Evolutionary conservation across 2,329 filamentous ascomycete species (phyloP).

Genomic region (Ampelomyces quisqualis): DNA sequence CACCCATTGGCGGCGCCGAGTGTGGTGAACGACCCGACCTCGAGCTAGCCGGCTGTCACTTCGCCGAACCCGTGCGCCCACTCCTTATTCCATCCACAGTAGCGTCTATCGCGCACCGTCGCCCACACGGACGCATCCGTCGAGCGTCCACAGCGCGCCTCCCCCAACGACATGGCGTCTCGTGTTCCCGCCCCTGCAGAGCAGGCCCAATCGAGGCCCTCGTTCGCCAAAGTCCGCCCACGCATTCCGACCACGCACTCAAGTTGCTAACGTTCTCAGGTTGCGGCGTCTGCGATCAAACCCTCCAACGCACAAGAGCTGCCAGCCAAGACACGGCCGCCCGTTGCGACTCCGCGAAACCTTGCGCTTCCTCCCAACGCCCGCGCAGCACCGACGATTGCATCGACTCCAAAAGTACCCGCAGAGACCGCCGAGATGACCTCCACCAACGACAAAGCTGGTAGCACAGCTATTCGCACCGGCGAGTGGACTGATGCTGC

Average conservation of each 20-base stretch:
- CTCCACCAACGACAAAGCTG: conserved; percentile 23
- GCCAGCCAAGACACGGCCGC: conserved; percentile 23
- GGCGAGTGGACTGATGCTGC: conserved; percentile 28
- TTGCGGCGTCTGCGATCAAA: conserved; percentile 44
- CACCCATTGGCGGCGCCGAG: conserved; percentile 26
- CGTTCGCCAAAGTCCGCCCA: conserved; percentile 71
- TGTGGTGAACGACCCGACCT: conserved; percentile 25
- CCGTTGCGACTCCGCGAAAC: conserved; percentile 29
- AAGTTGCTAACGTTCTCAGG: conserved; percentile 31
- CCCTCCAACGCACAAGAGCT: conserved; percentile 29
- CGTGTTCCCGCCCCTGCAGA: conserved; percentile 33
- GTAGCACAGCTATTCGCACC: conserved; percentile 23
- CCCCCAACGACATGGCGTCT: conserved; percentile 37
- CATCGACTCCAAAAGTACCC: no score
- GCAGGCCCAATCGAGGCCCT: conserved; percentile 54
- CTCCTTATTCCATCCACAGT: no score
- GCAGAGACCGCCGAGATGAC: conserved; percentile 16
- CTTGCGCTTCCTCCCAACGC: conserved; percentile 22
- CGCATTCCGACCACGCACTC: not conserved
- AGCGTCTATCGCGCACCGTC: not conserved
- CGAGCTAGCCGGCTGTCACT: no score
- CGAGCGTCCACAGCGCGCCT: conserved; percentile 5
- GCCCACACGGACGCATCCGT: not conserved
- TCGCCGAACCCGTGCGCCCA: no score
- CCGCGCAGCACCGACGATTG: conserved; percentile 24